These are phyloP conservation scores for Dacryopinax spathularia DNA, from an alignment of 768 basidiomycete genomes.

Conservation along the genomic window DNA sequence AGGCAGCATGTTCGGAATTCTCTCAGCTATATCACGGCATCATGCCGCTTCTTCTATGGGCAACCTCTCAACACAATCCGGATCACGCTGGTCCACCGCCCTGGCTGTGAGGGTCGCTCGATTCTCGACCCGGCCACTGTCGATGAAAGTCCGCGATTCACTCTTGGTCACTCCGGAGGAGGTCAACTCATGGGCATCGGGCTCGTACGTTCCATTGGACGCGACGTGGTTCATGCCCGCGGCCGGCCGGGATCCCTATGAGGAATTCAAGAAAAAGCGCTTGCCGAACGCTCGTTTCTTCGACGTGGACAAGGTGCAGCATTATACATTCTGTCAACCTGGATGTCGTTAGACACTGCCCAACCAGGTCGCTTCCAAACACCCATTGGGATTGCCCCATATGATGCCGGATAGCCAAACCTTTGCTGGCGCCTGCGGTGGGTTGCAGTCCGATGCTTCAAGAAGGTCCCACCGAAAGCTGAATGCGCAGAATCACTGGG, in stretches of 20 bases:
- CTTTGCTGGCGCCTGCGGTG: conserved; percentile 74
- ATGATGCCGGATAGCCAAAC: conserved; percentile 70
- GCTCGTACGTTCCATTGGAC: conserved; percentile 45
- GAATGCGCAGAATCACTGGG: conserved; percentile 59
- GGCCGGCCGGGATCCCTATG: conserved; percentile 48
- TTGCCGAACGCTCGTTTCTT: conserved; percentile 62
- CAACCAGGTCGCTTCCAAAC: conserved; percentile 34
- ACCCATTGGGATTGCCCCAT: conserved; percentile 73
- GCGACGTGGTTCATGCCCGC: conserved; percentile 93
- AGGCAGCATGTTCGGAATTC: background rate
- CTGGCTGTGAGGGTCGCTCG: background rate
- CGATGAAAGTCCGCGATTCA: conserved; percentile 15
- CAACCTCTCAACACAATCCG: background rate
- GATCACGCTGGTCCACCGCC: background rate
- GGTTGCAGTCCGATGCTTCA: no score
- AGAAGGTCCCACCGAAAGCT: no score
- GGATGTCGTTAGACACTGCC: conserved; percentile 12
- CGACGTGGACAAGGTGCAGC: conserved; percentile 57
- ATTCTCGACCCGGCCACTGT: background rate
- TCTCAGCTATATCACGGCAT: background rate
- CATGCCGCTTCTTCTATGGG: background rate
- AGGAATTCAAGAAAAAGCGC: conserved; percentile 53
- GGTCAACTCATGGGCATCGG: conserved; percentile 9
- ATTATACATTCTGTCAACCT: conserved; percentile 3
- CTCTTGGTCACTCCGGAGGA: conserved; percentile 25